Percentiles rank a stretch among this genome's conserved stretches.
These are phyloP conservation scores for Amylocarpus encephaloides DNA, from an alignment of 2,329 filamentous ascomycete genomes.

Conservation along the genomic window DNA sequence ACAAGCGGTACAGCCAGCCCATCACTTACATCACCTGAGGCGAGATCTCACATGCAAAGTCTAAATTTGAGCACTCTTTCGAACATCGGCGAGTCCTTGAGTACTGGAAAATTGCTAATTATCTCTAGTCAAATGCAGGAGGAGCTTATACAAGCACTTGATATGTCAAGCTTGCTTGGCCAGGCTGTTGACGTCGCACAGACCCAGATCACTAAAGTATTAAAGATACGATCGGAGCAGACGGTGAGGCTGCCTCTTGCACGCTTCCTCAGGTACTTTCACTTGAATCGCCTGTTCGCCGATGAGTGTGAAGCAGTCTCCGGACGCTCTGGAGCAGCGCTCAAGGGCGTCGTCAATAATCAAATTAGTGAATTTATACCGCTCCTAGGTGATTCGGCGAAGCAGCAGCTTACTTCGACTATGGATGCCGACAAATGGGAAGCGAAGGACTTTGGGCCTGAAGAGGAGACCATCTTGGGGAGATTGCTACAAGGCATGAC, in stretches of 20 bases:
- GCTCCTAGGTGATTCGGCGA: constrained; percentile 62
- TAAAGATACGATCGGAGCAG: constrained; percentile 72
- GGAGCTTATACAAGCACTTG: constrained; percentile 69
- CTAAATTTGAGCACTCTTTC: constrained; percentile 26
- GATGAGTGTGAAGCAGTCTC: constrained; percentile 84
- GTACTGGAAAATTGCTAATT: constrained; percentile 15
- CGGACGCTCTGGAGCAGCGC: constrained; percentile 64
- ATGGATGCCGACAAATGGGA: constrained; percentile 81
- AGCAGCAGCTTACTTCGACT: constrained; percentile 65
- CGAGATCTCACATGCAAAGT: constrained; percentile 29
- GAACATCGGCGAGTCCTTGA: constrained; percentile 18
- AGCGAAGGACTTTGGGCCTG: constrained; percentile 65
- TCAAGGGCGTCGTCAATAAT: constrained; percentile 76
- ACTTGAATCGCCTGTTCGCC: constrained; percentile 73
- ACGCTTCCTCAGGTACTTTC: constrained; percentile 75
- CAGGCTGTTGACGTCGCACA: constrained; percentile 77
- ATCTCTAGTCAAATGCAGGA: constrained; percentile 59
- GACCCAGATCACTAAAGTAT: constrained; percentile 66
- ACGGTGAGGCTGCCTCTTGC: constrained; percentile 60
- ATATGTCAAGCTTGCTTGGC: constrained; percentile 70
- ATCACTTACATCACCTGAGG: constrained; percentile 6
- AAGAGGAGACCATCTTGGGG: constrained; percentile 52
- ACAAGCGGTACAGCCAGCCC: constrained; percentile 55
- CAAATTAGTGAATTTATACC: constrained; percentile 79
- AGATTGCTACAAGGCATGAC: constrained; percentile 65